Evolutionary conservation across 1,284 basidiomycete species (phyloP).

Genomic region (Ceratorhiza oryzae-sativae): DNA sequence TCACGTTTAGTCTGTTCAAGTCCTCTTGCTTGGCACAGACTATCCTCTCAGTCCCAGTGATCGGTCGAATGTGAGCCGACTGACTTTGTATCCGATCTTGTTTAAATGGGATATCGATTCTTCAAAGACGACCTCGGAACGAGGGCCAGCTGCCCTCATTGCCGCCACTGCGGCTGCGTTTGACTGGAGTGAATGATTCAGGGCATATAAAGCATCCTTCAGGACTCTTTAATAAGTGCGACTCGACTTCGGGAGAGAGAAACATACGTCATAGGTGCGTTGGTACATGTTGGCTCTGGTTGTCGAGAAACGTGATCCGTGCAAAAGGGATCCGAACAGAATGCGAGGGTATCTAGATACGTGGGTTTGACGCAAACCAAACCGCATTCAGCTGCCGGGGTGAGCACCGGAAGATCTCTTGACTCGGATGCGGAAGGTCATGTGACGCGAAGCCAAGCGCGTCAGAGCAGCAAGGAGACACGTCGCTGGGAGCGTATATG

Average conservation of each 20-base stretch:
- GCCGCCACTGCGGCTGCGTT: slow-evolving; percentile 93
- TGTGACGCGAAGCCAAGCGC: slow-evolving; percentile 7
- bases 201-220: slow-evolving; percentile 79
- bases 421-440: slow-evolving; percentile 8
- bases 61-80: slow-evolving; percentile 44
- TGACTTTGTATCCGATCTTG: slow-evolving; percentile 86
- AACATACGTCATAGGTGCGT: slow-evolving; percentile 35
- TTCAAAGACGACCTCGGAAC: slow-evolving; percentile 72
- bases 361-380: slow-evolving; percentile 6
- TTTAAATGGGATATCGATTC: slow-evolving; percentile 92
- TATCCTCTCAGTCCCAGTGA: slow-evolving; percentile 4
- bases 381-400: slow-evolving; percentile 13
- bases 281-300: slow-evolving; percentile 14
- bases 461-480: neutral
- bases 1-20: slow-evolving; percentile 88
- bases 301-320: neutral
- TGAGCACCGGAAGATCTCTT: neutral
- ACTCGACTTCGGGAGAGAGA: neutral
- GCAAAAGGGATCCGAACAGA: neutral
- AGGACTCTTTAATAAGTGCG: neutral
- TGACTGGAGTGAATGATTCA: slow-evolving; percentile 88
- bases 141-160: slow-evolving; percentile 77
- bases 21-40: slow-evolving; percentile 67
- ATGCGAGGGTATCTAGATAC: neutral
- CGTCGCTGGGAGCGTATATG: neutral